Conservation (phyloP, 2,329 filamentous ascomycete species). For the Penicillium corylophilum region DNA sequence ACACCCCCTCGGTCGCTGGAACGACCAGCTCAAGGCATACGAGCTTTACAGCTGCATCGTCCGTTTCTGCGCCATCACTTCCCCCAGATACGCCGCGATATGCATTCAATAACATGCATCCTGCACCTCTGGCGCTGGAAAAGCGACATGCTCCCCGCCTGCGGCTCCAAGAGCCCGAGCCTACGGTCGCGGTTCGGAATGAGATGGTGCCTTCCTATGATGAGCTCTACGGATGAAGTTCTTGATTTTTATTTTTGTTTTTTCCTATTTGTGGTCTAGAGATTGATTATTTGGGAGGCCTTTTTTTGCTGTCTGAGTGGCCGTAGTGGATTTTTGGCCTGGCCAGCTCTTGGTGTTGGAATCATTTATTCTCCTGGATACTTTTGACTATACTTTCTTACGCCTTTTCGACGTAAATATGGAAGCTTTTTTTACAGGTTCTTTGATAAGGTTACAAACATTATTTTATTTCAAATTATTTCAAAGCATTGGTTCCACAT, state of each 20-base stretch:
- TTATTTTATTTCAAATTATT: background rate
- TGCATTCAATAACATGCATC: constrained; percentile 10
- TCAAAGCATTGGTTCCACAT: background rate
- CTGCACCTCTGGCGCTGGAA: constrained; percentile 23
- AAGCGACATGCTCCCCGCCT: constrained; percentile 20
- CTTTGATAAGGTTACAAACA: too few relatives aligned
- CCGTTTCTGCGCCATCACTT: constrained; percentile 26
- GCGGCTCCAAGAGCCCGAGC: constrained; percentile 22
- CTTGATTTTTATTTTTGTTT: background rate
- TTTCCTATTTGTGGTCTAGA: background rate
- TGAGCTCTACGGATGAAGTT: constrained; percentile 37
- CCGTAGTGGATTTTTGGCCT: background rate
- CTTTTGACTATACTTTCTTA: background rate
- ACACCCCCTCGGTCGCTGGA: constrained; percentile 25
- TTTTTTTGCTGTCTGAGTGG: background rate
- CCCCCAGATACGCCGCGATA: constrained; percentile 28
- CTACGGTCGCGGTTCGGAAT: constrained; percentile 14
- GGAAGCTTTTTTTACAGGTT: background rate
- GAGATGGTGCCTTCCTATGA: constrained; percentile 41
- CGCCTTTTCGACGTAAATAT: background rate
- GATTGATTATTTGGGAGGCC: background rate
- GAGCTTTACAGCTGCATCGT: constrained; percentile 32
- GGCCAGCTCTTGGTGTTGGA: background rate
- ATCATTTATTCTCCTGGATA: background rate
- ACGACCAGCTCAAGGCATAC: constrained; percentile 33